phyloP scores from a whole-genome alignment of 2,329 filamentous ascomycete species.

The Coleophoma eucalyptorum region DNA sequence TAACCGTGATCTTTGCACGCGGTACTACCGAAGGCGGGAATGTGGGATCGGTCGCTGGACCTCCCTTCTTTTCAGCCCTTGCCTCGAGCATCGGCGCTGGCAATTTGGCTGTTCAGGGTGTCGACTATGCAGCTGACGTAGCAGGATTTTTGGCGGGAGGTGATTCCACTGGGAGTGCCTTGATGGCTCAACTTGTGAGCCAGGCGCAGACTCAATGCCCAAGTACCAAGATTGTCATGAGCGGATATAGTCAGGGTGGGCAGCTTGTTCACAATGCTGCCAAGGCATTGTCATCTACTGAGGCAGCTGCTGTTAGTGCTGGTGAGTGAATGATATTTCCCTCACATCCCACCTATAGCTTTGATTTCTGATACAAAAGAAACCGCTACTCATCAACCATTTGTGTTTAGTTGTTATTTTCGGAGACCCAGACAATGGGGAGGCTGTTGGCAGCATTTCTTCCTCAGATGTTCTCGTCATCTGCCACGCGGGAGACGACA shows the following conservation, averaged over 20 bases:
- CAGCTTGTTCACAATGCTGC: slow-evolving; percentile 23
- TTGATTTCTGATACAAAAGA: background rate
- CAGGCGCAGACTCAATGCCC: slow-evolving; percentile 13
- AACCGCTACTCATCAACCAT: background rate
- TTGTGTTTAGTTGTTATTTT: slow-evolving; percentile 17
- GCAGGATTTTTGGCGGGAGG: slow-evolving; percentile 41
- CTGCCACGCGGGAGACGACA: slow-evolving; percentile 19
- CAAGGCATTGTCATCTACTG: slow-evolving; percentile 6
- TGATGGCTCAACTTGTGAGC: slow-evolving; percentile 26
- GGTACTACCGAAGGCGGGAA: slow-evolving; percentile 50
- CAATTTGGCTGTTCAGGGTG: slow-evolving; percentile 48
- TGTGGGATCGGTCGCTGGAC: slow-evolving; percentile 44
- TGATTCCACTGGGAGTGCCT: slow-evolving; percentile 36
- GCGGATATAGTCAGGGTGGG: slow-evolving; percentile 5
- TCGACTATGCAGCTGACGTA: slow-evolving; percentile 42
- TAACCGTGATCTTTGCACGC: slow-evolving; percentile 53
- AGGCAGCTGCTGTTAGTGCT: slow-evolving; percentile 10
- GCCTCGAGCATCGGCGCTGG: slow-evolving; percentile 33
- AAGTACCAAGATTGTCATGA: slow-evolving; percentile 19
- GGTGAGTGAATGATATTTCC: background rate
- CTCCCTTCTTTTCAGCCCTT: slow-evolving; percentile 45
- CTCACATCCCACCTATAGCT: background rate
- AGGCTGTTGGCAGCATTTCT: slow-evolving; percentile 12
- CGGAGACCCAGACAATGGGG: slow-evolving; percentile 20
- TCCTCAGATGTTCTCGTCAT: slow-evolving; percentile 16